Conservation (phyloP, 148 eudicot genomes). For the Vaccinium darrowii region DNA sequence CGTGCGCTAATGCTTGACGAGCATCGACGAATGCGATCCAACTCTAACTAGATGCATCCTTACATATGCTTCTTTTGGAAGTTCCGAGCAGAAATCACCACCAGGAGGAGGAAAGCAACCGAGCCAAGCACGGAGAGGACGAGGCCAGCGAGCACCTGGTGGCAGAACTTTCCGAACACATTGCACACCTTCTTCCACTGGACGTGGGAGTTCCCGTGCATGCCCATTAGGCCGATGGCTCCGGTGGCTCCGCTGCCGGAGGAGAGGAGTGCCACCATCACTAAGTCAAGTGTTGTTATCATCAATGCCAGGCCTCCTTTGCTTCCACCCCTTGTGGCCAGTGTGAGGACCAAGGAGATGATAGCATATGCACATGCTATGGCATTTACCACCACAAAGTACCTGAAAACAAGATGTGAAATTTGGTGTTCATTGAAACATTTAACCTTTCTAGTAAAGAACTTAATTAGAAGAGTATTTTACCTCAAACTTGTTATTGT, state of each 20-base stretch:
- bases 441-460: neutral
- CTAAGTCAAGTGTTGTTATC: slow-evolving; percentile 38
- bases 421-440: neutral
- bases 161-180: slow-evolving; percentile 45
- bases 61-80: slow-evolving; percentile 32
- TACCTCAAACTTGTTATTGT: neutral
- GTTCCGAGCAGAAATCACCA: slow-evolving; percentile 33
- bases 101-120: slow-evolving; percentile 30
- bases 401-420: slow-evolving; percentile 27
- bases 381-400: slow-evolving; percentile 54
- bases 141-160: slow-evolving; percentile 37
- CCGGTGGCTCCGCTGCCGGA: slow-evolving; percentile 53
- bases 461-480: neutral
- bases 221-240: slow-evolving; percentile 55
- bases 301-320: slow-evolving; percentile 12
- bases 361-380: slow-evolving; percentile 45
- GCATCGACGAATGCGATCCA: neutral
- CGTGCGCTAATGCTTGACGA: no score
- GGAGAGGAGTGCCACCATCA: slow-evolving; percentile 57
- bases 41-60: neutral
- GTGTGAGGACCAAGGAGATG: slow-evolving; percentile 29
- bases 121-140: slow-evolving; percentile 40
- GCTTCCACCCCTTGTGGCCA: slow-evolving; percentile 27
- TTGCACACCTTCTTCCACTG: slow-evolving; percentile 71
- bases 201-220: slow-evolving; percentile 61